Base-by-base conservation (phyloP, 768 basidiomycete species). In the Pulveroboletus ravenelii region DNA sequence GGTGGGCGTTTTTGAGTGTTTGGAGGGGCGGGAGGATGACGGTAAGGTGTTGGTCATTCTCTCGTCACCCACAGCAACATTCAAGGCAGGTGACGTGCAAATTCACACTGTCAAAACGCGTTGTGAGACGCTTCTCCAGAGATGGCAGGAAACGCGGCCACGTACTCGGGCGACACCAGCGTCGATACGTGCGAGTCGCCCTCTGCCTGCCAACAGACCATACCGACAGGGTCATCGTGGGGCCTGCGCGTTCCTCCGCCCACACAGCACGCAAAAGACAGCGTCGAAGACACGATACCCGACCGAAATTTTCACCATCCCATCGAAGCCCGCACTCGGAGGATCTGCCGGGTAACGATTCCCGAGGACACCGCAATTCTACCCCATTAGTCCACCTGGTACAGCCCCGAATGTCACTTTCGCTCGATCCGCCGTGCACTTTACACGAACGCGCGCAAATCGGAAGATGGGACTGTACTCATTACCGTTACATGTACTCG, bases 21-120 rank as follows among this genome's bases (percentile, higher is more conserved):
- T 44, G 39, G 44, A 41, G 41, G 56, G 40, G 37, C 32, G 42
- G 59, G 40, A 14, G 27, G 51, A 51, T 61, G 52, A 63, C 62
- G 63, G 57, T 57, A 62, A 41, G 31, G 6, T 44, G 36, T 63
- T 55, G 52, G 57, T 59, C 49, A 63, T 54, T 39, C 43, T 66
- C 50, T 56, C 65, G 66, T 65, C 54, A 69, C 52, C 34, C 52
- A 56, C 56, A 67, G 65, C 50, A 62, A 63, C 48, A 38, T 36
- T 31, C 58, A 35, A 56, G 52, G 25, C 45, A 40, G 32, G 6
- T 66, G 66, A 59, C 62, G 55, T 2, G 10, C 34, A 52, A 53
- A 55, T 67, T 65, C 64, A 58, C 62, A 64, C 63, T 44, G 63
- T 65, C 61, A 62, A 60, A 39, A 34, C 55, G 49, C 55, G 27